Evolutionary conservation across 176 grass and related monocot species (phyloP).

Genomic region (Hsuehochloa calcarea): DNA sequence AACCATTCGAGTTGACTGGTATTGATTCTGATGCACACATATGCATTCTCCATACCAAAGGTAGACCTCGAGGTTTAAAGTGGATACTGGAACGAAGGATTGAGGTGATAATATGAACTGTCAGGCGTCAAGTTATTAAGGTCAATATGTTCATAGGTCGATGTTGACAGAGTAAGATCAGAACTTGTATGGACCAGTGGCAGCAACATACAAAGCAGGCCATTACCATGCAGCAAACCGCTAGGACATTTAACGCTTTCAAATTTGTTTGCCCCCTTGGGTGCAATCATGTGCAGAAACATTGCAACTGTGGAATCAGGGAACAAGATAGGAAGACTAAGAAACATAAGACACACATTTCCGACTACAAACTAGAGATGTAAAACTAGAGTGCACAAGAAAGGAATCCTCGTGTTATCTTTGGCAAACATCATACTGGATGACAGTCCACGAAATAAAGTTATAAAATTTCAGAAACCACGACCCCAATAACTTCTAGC

Average conservation of each 20-base stretch:
- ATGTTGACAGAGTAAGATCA: neutral
- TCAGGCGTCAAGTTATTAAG: neutral
- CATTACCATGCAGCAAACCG: neutral
- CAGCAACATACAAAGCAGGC: neutral
- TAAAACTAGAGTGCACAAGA: neutral
- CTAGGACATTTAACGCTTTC: neutral
- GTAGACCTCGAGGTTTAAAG: neutral
- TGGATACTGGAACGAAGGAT: neutral
- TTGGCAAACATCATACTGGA: neutral
- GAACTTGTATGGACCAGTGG: neutral
- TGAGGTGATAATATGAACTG: neutral
- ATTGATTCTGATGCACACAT: neutral
- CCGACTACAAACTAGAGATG: neutral
- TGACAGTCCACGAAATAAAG: neutral
- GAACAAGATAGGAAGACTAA: neutral
- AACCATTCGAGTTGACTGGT: neutral
- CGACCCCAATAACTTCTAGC: neutral
- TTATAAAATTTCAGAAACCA: neutral
- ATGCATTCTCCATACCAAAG: neutral
- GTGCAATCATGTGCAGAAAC: neutral
- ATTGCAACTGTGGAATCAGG: neutral
- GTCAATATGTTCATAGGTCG: neutral
- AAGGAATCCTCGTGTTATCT: neutral
- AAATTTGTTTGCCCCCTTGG: neutral
- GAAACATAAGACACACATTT: neutral